Percentiles rank a stretch among this genome's conserved stretches.
phyloP scores from a whole-genome alignment of 2,329 filamentous ascomycete genomes.

The Lecanosticta acicola region DNA sequence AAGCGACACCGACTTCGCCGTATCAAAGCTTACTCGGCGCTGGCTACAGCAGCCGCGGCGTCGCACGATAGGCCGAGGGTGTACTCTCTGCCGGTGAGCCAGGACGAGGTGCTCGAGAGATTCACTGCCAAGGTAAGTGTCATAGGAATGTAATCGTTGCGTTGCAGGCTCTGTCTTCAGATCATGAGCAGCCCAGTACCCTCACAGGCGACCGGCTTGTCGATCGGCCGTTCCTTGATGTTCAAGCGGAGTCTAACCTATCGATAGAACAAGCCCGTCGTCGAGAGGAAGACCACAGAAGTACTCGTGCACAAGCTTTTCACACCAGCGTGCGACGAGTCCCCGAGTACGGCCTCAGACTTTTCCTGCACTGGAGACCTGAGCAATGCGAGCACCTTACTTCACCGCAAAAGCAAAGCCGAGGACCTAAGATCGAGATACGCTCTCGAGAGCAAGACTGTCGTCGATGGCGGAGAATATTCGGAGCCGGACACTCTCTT shows the following conservation, averaged over 20 bases:
- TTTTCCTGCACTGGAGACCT: not conserved
- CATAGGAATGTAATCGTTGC: not conserved
- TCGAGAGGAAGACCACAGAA: not conserved
- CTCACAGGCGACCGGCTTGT: too few species aligned
- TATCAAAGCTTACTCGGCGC: not conserved
- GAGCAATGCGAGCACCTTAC: not conserved
- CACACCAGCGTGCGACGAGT: not conserved
- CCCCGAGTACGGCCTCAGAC: too few species aligned
- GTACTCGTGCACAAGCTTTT: not conserved
- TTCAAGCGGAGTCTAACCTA: too few species aligned
- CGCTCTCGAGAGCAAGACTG: not conserved
- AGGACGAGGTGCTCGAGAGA: not conserved
- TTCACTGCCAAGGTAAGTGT: not conserved
- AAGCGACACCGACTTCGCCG: not conserved
- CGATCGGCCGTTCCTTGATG: too few species aligned
- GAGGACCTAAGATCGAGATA: not conserved
- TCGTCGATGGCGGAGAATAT: not conserved
- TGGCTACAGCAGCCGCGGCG: not conserved
- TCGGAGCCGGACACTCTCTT: not conserved
- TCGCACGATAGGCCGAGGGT: not conserved
- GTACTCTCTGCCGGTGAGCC: not conserved
- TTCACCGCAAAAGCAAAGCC: conserved; percentile 1
- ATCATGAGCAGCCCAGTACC: too few species aligned
- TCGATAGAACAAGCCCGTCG: too few species aligned
- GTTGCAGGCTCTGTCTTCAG: too few species aligned